Conservation (phyloP, 805 yeast genomes). For the Pichia ethanolica region DNA sequence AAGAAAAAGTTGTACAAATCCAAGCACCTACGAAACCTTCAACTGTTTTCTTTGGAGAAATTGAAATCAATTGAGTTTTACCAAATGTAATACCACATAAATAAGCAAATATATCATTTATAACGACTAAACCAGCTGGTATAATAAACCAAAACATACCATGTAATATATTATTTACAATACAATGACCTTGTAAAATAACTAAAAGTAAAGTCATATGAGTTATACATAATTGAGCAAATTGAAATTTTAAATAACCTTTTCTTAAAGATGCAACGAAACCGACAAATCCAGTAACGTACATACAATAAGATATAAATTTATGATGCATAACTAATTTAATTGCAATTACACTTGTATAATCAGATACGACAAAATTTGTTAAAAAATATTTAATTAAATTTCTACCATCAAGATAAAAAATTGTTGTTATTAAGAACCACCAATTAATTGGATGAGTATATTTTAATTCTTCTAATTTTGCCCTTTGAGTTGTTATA, state of each 20-base stretch:
- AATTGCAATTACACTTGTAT: conserved; percentile 22
- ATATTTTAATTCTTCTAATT: conserved; percentile 74
- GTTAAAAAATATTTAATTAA: conserved; percentile 48
- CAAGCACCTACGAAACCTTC: conserved; percentile 98
- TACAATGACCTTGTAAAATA: conserved; percentile 89
- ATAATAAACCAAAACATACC: conserved; percentile 93
- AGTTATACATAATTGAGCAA: conserved; percentile 87
- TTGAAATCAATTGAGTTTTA: conserved; percentile 80
- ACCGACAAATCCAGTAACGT: conserved; percentile 79
- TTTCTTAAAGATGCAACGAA: conserved; percentile 85
- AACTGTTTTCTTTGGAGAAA: conserved; percentile 94
- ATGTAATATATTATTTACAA: conserved; percentile 78
- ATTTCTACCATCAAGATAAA: conserved; percentile 83
- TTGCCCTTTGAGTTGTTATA: conserved; percentile 70
- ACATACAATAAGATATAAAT: conserved; percentile 75
- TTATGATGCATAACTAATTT: conserved; percentile 55
- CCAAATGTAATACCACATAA: conserved; percentile 97
- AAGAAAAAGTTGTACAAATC: conserved; percentile 80
- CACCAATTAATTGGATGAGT: conserved; percentile 89
- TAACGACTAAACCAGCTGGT: conserved; percentile 87
- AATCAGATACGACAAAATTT: conserved; percentile 22
- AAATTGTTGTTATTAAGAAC: conserved; percentile 77
- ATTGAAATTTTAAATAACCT: conserved; percentile 86
- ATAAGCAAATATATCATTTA: conserved; percentile 94
- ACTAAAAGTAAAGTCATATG: conserved; percentile 89